phyloP scores from a whole-genome alignment of 768 basidiomycete genomes.

The Albatrellus ellisii region DNA sequence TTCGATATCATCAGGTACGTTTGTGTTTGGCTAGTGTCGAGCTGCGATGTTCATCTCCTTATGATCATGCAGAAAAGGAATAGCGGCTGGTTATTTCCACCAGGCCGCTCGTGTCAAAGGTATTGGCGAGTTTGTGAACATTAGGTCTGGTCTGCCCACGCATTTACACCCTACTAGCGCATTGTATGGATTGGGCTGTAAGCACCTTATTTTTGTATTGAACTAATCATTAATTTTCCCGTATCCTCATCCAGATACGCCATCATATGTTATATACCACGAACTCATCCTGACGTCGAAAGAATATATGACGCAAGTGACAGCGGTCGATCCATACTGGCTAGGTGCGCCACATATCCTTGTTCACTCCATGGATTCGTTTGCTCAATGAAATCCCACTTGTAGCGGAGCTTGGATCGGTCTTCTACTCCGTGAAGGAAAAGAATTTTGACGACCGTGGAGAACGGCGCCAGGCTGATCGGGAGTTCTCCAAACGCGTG shows the following conservation, averaged over 20 bases:
- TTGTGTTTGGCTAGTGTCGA: not conserved
- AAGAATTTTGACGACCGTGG: constrained; percentile 93
- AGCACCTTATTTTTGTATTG: constrained; percentile 19
- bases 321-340: constrained; percentile 96
- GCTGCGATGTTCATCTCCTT: not conserved
- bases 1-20: constrained; percentile 76
- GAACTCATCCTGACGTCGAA: constrained; percentile 92
- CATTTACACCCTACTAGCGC: constrained; percentile 96
- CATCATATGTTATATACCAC: constrained; percentile 94
- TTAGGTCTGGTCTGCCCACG: constrained; percentile 87
- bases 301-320: constrained; percentile 99
- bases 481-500: constrained; percentile 84
- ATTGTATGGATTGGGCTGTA: constrained; percentile 90
- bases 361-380: not conserved
- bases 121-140: constrained; percentile 97
- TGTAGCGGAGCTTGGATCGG: constrained; percentile 83
- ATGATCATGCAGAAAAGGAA: constrained; percentile 61
- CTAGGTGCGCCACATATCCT: constrained; percentile 39
- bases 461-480: constrained; percentile 61
- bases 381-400: constrained; percentile 8
- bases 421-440: constrained; percentile 96
- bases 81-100: constrained; percentile 97
- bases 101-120: constrained; percentile 97
- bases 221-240: not conserved
- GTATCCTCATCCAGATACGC: constrained; percentile 50